phyloP scores from a whole-genome alignment of 352 stramenopile species.

The Pythium graminicola region DNA sequence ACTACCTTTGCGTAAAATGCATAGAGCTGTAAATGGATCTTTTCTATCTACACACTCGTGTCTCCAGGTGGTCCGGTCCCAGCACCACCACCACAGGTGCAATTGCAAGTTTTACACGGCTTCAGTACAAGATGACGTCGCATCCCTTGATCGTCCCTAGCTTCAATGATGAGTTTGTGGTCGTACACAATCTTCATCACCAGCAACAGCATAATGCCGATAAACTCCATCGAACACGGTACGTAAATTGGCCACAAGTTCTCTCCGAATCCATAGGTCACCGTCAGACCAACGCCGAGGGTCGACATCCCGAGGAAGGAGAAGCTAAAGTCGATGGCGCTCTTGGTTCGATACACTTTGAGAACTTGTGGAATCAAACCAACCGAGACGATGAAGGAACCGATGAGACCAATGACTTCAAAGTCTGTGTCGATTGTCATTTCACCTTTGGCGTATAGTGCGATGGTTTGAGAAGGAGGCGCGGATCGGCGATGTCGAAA shows the following conservation, averaged over 20 bases:
- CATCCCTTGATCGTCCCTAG: not conserved
- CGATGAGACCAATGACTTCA: slow-evolving; percentile 50
- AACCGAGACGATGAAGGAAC: slow-evolving; percentile 51
- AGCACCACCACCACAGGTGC: too few relatives aligned
- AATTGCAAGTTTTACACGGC: too few relatives aligned
- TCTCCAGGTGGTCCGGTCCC: too few relatives aligned
- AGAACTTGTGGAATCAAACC: slow-evolving; percentile 44
- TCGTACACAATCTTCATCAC: slow-evolving; percentile 38
- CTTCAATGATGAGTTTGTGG: not conserved
- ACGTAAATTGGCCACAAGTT: slow-evolving; percentile 47
- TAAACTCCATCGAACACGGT: slow-evolving; percentile 31
- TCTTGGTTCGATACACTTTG: slow-evolving; percentile 56
- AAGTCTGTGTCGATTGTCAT: slow-evolving; percentile 16
- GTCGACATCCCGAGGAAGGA: slow-evolving; percentile 43
- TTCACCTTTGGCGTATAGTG: not conserved
- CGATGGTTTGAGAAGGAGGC: not conserved
- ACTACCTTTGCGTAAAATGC: too few relatives aligned
- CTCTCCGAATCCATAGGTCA: slow-evolving; percentile 41
- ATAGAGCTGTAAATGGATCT: too few relatives aligned
- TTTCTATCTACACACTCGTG: too few relatives aligned
- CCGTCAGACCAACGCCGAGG: slow-evolving; percentile 27
- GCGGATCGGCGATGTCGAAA: too few relatives aligned
- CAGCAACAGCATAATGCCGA: slow-evolving; percentile 29
- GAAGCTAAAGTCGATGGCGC: slow-evolving; percentile 49
- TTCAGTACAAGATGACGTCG: too few relatives aligned